A percentile compares a stretch with the other conserved stretches of the same genome.
phyloP scores from a whole-genome alignment of 1,284 basidiomycete species.

The Ganoderma sp. region DNA sequence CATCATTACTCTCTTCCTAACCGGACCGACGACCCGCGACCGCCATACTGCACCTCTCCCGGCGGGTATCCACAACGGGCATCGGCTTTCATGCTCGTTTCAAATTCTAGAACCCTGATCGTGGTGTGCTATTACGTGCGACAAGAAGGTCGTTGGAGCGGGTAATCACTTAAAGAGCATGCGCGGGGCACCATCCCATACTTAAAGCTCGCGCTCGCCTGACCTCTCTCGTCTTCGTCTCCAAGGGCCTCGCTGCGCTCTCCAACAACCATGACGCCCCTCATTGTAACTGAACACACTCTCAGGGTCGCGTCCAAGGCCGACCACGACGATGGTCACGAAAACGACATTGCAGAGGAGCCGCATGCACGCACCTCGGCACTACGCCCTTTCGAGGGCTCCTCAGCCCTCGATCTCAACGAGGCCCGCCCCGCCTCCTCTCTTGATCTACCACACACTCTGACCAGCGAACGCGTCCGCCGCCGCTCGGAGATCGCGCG shows the following conservation, averaged over 20 bases:
- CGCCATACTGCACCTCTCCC: not conserved
- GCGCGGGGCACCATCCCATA: not conserved
- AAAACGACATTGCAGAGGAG: not conserved
- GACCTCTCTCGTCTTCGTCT: not conserved
- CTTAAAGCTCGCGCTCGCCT: not conserved
- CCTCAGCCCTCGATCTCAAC: not conserved
- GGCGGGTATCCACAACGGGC: not conserved
- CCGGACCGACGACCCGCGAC: not conserved
- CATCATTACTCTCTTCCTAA: not conserved
- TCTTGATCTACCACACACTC: constrained; percentile 26
- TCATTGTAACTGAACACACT: not conserved
- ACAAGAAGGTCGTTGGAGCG: not conserved
- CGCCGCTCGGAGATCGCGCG: constrained; percentile 36
- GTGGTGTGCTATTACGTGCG: not conserved
- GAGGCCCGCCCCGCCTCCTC: constrained; percentile 25
- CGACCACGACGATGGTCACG: not conserved
- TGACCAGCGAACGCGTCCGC: constrained; percentile 33
- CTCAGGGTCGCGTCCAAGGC: not conserved
- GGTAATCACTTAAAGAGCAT: not conserved
- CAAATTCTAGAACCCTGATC: not conserved
- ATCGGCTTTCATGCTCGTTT: not conserved
- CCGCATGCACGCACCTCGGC: constrained; percentile 1
- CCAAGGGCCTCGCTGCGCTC: not conserved
- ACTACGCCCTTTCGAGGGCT: not conserved
- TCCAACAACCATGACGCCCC: not conserved